phyloP scores from a whole-genome alignment of 768 basidiomycete species.

The Macrolepiota fuliginosa region DNA sequence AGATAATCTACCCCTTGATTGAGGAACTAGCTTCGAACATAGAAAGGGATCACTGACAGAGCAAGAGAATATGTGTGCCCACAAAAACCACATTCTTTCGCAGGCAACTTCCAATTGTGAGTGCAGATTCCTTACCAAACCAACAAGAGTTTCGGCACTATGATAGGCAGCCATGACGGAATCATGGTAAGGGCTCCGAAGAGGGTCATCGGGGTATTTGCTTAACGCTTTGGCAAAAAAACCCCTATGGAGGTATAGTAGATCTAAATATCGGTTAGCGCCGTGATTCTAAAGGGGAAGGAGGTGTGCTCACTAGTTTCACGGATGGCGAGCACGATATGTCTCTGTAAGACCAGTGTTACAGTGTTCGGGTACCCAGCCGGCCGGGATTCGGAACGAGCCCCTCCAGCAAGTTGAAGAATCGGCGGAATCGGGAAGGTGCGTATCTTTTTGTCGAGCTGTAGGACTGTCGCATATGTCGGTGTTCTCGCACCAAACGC shows the following conservation, averaged over 20 bases:
- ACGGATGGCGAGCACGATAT: constrained; percentile 66
- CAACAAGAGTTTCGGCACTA: constrained; percentile 66
- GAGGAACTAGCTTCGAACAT: constrained; percentile 4
- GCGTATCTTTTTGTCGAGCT: constrained; percentile 61
- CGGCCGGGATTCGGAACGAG: constrained; percentile 37
- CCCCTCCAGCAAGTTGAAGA: constrained; percentile 63
- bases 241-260: constrained; percentile 68
- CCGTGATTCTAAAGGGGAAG: not conserved
- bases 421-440: constrained; percentile 64
- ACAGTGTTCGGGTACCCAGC: constrained; percentile 38
- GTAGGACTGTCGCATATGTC: constrained; percentile 62
- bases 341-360: constrained; percentile 57
- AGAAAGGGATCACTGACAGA: constrained; percentile 40
- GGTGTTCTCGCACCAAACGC: constrained; percentile 69
- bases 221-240: constrained; percentile 72
- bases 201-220: constrained; percentile 70
- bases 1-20: constrained; percentile 48
- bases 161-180: constrained; percentile 73
- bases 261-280: constrained; percentile 35
- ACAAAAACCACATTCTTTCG: constrained; percentile 63
- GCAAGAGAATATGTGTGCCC: constrained; percentile 65
- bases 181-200: constrained; percentile 67
- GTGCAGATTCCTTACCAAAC: constrained; percentile 64
- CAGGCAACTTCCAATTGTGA: constrained; percentile 59
- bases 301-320: constrained; percentile 55